Evolutionary conservation across 129 eudicot species (phyloP), one percentile per base, ranked within the genome.

Genomic region (Ambrosia artemisiifolia): DNA sequence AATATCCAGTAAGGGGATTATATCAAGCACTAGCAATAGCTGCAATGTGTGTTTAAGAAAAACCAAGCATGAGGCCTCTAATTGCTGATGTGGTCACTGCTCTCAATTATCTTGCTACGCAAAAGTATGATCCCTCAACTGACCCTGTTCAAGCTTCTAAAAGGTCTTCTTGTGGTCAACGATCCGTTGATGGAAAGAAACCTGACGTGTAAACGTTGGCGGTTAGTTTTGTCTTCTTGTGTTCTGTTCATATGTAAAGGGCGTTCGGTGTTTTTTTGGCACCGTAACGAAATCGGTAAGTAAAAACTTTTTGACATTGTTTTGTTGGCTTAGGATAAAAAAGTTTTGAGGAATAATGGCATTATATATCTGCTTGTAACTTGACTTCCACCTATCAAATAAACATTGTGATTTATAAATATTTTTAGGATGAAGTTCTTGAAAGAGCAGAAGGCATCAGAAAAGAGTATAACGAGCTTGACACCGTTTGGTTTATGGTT

Each of bases 21-120:
- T 92, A 92, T 68, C 98, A 92, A 81, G 96, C 98, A n/a, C 83
- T 92, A 73, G 98, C 96, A 24, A 87, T 92, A 47, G 91, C 98
- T 65, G 98, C 98, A 72, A 92, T 92, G 98, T 92, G 98, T 68
- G 96, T 92, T 36, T 96, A 92, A 63, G 96, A 92, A 74, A 94
- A 92, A 51, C 98, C 98, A 18, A 86, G 79, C 67, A 83, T 92
- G 91, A 80, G 96, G 43, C 98, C 98, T 8, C 85, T 92, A 5
- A 89, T 92, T 44, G 96, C 98, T 28, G 98, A 92, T 64, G 95
- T 92, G 11, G 98, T 88, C 7, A 92, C 98, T 1, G 98, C 98
- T 67, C 87, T 92, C 28, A 80, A 87, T 33, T 92, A 92, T 74
- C 96, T 92, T 63, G 98, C 98, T 70, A 86, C 94, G 14, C 98